Conservation (phyloP, 2,329 filamentous ascomycete species). For the Seiridium cupressi region DNA sequence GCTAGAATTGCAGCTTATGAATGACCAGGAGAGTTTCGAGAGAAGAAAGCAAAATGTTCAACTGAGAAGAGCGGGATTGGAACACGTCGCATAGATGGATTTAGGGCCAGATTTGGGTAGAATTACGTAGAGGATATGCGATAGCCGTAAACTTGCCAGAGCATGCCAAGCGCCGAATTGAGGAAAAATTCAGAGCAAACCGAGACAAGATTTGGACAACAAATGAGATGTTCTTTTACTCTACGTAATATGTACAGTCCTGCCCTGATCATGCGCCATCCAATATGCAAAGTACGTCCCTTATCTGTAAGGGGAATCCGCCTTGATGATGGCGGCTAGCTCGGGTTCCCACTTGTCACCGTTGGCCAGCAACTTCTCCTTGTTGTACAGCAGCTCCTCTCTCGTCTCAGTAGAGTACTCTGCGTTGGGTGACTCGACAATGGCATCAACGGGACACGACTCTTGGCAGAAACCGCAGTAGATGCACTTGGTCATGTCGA, state of each 20-base stretch:
- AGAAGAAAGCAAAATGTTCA: too few species aligned
- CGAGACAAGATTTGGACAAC: background rate
- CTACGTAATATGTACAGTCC: conserved; percentile 12
- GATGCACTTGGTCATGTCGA: conserved; percentile 99
- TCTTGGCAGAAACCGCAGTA: conserved; percentile 99
- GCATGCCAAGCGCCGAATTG: background rate
- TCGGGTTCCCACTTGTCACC: conserved; percentile 98
- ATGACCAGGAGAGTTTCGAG: background rate
- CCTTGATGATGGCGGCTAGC: conserved; percentile 85
- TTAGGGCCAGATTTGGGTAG: too few species aligned
- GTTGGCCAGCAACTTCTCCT: conserved; percentile 86
- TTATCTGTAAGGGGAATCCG: conserved; percentile 90
- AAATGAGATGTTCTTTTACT: conserved; percentile 3
- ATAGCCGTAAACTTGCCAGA: background rate
- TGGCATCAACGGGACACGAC: conserved; percentile 96
- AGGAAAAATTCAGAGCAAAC: background rate
- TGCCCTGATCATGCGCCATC: background rate
- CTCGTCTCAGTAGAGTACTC: conserved; percentile 67
- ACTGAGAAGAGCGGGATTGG: too few species aligned
- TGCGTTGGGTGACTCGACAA: conserved; percentile 62
- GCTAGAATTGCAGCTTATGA: background rate
- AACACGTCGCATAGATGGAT: too few species aligned
- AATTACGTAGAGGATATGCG: too few species aligned
- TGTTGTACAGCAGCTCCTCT: conserved; percentile 97
- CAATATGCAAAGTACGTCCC: background rate